These are phyloP conservation scores for Colletotrichum sp. DNA, from an alignment of 2,329 filamentous ascomycete genomes.

Conservation along the genomic window DNA sequence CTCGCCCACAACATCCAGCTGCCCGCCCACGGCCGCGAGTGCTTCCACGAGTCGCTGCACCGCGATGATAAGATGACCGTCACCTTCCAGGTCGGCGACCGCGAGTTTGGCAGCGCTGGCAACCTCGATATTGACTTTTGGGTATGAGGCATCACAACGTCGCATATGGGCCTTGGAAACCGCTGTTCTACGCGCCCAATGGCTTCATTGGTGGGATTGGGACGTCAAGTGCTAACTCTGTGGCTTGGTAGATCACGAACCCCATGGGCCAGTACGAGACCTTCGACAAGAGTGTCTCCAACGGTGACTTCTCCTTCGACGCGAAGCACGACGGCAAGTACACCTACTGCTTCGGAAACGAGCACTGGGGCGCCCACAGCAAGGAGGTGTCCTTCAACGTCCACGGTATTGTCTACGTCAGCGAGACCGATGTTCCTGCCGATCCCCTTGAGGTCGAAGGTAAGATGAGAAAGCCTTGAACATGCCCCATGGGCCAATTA, in stretches of 20 bases:
- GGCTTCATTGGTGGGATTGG: not conserved
- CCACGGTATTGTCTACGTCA: conserved; percentile 96
- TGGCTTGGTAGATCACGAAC: conserved; percentile 69
- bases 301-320: conserved; percentile 91
- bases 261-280: conserved; percentile 77
- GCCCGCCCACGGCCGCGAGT: conserved; percentile 90
- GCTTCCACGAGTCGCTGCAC: conserved; percentile 94
- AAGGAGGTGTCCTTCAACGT: conserved; percentile 99
- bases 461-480: conserved; percentile 41
- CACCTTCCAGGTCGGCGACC: conserved; percentile 96
- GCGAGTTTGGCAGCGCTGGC: conserved; percentile 92
- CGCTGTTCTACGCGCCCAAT: not conserved
- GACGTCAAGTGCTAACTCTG: conserved; percentile 15
- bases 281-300: conserved; percentile 81
- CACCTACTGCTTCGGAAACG: conserved; percentile 98
- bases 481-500: not conserved
- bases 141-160: conserved; percentile 58
- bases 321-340: conserved; percentile 87
- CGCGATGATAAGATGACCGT: conserved; percentile 98
- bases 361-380: conserved; percentile 93
- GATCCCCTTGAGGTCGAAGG: conserved; percentile 93
- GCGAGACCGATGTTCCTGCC: conserved; percentile 80
- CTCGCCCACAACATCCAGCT: conserved; percentile 96
- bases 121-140: conserved; percentile 98
- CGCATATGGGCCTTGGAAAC: not conserved